Evolutionary conservation across 2,329 filamentous ascomycete species (phyloP).

Genomic region (Verticillium nonalfalfae): DNA sequence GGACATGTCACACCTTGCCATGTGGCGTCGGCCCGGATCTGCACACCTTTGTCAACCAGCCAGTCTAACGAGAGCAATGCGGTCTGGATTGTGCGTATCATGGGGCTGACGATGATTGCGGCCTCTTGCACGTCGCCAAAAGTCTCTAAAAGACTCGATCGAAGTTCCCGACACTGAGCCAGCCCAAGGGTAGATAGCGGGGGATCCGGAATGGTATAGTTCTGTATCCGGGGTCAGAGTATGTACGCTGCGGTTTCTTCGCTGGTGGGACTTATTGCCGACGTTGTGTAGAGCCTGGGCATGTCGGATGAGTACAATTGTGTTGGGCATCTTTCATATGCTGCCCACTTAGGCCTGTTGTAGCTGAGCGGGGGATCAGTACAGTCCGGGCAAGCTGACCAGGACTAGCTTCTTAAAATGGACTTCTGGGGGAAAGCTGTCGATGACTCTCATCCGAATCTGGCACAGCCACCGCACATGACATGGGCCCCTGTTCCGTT

Average conservation of each 20-base stretch:
- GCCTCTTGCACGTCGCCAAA: constrained; percentile 24
- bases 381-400: too few relatives aligned
- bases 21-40: constrained; percentile 49
- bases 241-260: background rate
- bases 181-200: constrained; percentile 41
- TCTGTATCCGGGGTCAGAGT: constrained; percentile 26
- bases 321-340: constrained; percentile 38
- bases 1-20: constrained; percentile 50
- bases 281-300: constrained; percentile 63
- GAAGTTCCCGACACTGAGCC: constrained; percentile 39
- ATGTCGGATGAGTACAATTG: constrained; percentile 80
- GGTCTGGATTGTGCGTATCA: constrained; percentile 61
- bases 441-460: too few relatives aligned
- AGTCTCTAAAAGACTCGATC: constrained; percentile 32
- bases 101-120: constrained; percentile 56
- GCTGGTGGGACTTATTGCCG: constrained; percentile 33
- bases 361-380: too few relatives aligned
- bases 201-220: constrained; percentile 44
- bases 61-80: constrained; percentile 51
- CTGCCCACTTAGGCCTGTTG: background rate
- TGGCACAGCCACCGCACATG: too few relatives aligned
- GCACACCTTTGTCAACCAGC: constrained; percentile 47
- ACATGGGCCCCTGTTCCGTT: too few relatives aligned
- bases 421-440: too few relatives aligned
- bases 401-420: too few relatives aligned